A percentile compares a stretch with the other conserved stretches of the same genome.
phyloP scores from a whole-genome alignment of 257 asterid species.

The Leonotis leonurus region DNA sequence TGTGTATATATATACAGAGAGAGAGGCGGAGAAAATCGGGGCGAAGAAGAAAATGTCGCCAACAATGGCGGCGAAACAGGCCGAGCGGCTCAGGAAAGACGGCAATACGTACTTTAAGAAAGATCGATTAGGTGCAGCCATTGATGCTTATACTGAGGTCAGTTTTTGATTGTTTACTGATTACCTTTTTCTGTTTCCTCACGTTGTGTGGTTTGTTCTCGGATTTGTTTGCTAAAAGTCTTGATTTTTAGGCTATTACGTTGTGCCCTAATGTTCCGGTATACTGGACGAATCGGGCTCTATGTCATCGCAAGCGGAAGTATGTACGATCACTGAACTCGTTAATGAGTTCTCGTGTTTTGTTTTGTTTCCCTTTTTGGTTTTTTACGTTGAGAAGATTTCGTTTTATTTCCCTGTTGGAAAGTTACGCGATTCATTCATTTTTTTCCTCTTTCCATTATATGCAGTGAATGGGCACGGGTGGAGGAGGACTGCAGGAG shows the following conservation, averaged over 20 bases:
- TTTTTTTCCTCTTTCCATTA: conserved; percentile 4
- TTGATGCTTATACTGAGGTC: conserved; percentile 92
- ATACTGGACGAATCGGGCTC: conserved; percentile 93
- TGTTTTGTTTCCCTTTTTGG: not conserved
- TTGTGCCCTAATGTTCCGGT: conserved; percentile 85
- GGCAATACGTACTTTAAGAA: conserved; percentile 70
- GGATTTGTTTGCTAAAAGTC: not conserved
- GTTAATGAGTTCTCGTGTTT: not conserved
- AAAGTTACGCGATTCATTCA: not conserved
- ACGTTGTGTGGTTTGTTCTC: not conserved
- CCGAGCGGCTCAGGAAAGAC: conserved; percentile 64
- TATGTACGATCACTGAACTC: conserved; percentile 32
- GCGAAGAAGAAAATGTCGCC: conserved; percentile 57
- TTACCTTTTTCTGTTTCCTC: not conserved
- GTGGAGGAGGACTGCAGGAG: conserved; percentile 71
- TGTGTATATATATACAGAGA: not conserved
- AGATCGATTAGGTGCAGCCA: conserved; percentile 71
- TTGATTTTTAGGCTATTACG: conserved; percentile 57
- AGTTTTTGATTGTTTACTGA: not conserved
- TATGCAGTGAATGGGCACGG: conserved; percentile 61
- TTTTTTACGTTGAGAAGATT: not conserved
- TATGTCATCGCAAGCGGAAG: conserved; percentile 79
- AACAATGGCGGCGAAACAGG: conserved; percentile 51
- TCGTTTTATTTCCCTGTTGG: not conserved
- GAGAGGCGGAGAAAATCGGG: conserved; percentile 6